phyloP scores from a whole-genome alignment of 805 yeast genomes.

The Wickerhamomyces pijperi region DNA sequence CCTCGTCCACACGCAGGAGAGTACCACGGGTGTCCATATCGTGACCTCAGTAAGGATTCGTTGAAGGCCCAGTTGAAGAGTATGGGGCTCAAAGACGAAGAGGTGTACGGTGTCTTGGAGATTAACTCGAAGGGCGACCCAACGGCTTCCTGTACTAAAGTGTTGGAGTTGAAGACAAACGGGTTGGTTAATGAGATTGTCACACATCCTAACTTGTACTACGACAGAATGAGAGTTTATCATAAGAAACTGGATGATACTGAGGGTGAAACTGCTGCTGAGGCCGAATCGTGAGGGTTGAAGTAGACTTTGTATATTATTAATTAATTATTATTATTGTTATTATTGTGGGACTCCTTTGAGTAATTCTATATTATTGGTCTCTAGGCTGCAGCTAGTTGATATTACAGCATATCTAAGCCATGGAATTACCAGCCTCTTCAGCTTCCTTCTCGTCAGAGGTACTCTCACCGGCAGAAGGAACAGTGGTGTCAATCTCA shows the following conservation, averaged over 20 bases:
- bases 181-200: slow-evolving; percentile 30
- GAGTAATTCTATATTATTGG: too few relatives aligned
- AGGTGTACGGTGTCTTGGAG: slow-evolving; percentile 52
- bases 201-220: slow-evolving; percentile 81
- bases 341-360: too few relatives aligned
- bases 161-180: slow-evolving; percentile 63
- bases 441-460: too few relatives aligned
- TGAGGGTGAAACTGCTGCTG: neutral
- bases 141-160: slow-evolving; percentile 83
- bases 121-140: slow-evolving; percentile 60
- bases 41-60: slow-evolving; percentile 60
- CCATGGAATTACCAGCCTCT: too few relatives aligned
- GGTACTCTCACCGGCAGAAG: too few relatives aligned
- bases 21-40: slow-evolving; percentile 88
- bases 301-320: too few relatives aligned
- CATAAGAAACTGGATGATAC: neutral
- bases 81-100: slow-evolving; percentile 55
- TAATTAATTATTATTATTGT: too few relatives aligned
- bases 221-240: slow-evolving; percentile 48
- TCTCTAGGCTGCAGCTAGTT: too few relatives aligned
- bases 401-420: too few relatives aligned
- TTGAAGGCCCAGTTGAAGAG: slow-evolving; percentile 42
- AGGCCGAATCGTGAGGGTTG: too few relatives aligned
- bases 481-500: too few relatives aligned
- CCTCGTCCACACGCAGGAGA: slow-evolving; percentile 62